phyloP scores from a whole-genome alignment of 805 yeast species.

The Saccharomyces paradoxus region DNA sequence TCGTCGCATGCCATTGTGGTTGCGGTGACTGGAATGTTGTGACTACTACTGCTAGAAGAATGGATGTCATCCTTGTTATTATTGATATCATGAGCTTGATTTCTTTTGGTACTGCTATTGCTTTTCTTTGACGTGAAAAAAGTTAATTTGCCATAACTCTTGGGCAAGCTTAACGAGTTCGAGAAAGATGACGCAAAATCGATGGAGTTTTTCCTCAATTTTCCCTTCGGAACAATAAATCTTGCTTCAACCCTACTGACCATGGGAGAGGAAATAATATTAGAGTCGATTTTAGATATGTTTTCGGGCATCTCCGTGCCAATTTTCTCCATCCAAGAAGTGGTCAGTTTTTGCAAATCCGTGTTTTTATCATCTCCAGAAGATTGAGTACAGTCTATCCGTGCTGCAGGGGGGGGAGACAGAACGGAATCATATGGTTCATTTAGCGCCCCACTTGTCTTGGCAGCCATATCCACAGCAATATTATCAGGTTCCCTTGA shows the following conservation, averaged over 20 bases:
- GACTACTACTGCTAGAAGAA: not conserved
- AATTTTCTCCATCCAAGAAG: conserved; percentile 14
- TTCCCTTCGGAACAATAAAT: conserved; percentile 45
- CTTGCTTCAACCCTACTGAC: conserved; percentile 63
- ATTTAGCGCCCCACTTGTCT: not conserved
- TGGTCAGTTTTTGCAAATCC: not conserved
- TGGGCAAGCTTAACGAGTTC: conserved; percentile 13
- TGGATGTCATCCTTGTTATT: not conserved
- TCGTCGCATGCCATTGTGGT: not conserved
- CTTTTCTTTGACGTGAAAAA: not conserved
- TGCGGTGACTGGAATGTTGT: not conserved
- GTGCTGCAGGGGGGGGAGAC: not conserved
- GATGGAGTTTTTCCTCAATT: conserved; percentile 44
- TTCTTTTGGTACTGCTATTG: not conserved
- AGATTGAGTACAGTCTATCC: not conserved
- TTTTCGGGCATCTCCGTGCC: conserved; percentile 29
- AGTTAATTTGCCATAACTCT: not conserved
- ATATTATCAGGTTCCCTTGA: not conserved
- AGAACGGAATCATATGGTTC: not conserved
- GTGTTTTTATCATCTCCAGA: not conserved
- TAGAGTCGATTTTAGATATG: conserved; percentile 35
- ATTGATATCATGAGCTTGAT: not conserved
- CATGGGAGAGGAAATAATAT: conserved; percentile 56
- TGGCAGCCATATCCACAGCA: not conserved
- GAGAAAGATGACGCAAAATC: conserved; percentile 9